Evolutionary conservation across 768 basidiomycete genomes (phyloP).

Genomic region (Cyathus striatus): DNA sequence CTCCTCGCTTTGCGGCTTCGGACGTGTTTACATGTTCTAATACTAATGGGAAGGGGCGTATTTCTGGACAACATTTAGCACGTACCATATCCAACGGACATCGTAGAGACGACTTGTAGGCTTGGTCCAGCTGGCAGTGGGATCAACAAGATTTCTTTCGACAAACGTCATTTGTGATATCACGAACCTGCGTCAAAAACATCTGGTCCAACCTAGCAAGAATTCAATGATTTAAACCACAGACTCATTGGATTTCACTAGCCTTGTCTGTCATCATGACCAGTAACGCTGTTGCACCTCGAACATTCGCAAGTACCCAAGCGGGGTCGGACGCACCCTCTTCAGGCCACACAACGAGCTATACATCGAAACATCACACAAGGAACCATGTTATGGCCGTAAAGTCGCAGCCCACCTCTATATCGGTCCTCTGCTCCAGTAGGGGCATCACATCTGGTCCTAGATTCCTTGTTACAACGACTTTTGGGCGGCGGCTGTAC

Average conservation of each 20-base stretch:
- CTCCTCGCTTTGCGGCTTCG: slow-evolving; percentile 50
- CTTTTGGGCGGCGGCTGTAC: slow-evolving; percentile 20
- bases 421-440: slow-evolving; percentile 39
- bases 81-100: slow-evolving; percentile 87
- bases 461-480: slow-evolving; percentile 57
- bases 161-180: neutral
- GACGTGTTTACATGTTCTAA: slow-evolving; percentile 77
- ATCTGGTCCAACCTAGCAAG: slow-evolving; percentile 63
- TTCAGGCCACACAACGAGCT: slow-evolving; percentile 43
- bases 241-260: neutral
- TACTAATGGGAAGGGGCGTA: too few relatives aligned
- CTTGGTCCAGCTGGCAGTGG: slow-evolving; percentile 61
- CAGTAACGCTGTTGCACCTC: slow-evolving; percentile 58
- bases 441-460: slow-evolving; percentile 62
- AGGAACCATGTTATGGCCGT: neutral
- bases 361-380: neutral
- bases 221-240: neutral
- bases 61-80: neutral
- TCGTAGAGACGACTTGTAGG: slow-evolving; percentile 84
- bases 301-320: slow-evolving; percentile 73
- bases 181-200: slow-evolving; percentile 52
- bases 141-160: neutral
- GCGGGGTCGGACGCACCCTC: slow-evolving; percentile 50
- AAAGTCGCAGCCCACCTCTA: slow-evolving; percentile 38
- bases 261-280: slow-evolving; percentile 75